Conservation (phyloP, 2,329 filamentous ascomycete species). For the Aschersonia sp. region DNA sequence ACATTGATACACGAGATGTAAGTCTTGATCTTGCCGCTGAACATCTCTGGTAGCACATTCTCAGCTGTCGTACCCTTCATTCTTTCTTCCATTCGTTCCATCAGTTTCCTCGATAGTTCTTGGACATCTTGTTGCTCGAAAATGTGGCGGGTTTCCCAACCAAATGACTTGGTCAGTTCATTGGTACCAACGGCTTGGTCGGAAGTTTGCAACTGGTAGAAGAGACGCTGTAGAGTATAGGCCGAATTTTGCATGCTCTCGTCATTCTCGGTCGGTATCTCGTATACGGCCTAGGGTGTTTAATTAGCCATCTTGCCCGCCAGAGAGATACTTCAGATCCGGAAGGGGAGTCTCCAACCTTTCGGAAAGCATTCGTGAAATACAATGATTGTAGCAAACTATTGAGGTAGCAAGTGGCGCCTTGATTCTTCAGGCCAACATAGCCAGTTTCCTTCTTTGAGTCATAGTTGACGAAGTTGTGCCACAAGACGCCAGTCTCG, state of each 20-base stretch:
- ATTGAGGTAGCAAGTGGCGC: slow-evolving; percentile 81
- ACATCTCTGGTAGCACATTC: slow-evolving; percentile 77
- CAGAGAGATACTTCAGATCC: not conserved
- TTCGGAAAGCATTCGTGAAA: slow-evolving; percentile 85
- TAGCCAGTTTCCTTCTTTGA: slow-evolving; percentile 99
- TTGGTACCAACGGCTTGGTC: slow-evolving; percentile 73
- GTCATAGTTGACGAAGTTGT: slow-evolving; percentile 88
- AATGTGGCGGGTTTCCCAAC: slow-evolving; percentile 94
- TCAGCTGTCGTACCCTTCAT: slow-evolving; percentile 96
- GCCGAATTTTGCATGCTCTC: slow-evolving; percentile 74
- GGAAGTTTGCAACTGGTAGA: slow-evolving; percentile 87
- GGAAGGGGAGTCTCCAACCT: slow-evolving; percentile 33
- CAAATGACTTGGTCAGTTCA: slow-evolving; percentile 91
- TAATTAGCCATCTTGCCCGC: slow-evolving; percentile 3
- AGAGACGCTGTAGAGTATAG: slow-evolving; percentile 83
- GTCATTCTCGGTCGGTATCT: slow-evolving; percentile 85
- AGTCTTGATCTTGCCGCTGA: slow-evolving; percentile 95
- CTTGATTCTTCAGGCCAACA: slow-evolving; percentile 92
- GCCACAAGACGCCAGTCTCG: slow-evolving; percentile 79
- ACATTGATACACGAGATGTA: slow-evolving; percentile 99
- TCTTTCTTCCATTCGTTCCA: slow-evolving; percentile 91
- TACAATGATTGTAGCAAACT: slow-evolving; percentile 73
- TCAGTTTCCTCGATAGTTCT: slow-evolving; percentile 87
- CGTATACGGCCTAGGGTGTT: slow-evolving; percentile 63
- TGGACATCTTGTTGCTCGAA: slow-evolving; percentile 99